Percentiles rank a stretch among this genome's conserved stretches.
Conservation (phyloP, 495 filamentous ascomycete species). For the Recurvomyces mirabilis region DNA sequence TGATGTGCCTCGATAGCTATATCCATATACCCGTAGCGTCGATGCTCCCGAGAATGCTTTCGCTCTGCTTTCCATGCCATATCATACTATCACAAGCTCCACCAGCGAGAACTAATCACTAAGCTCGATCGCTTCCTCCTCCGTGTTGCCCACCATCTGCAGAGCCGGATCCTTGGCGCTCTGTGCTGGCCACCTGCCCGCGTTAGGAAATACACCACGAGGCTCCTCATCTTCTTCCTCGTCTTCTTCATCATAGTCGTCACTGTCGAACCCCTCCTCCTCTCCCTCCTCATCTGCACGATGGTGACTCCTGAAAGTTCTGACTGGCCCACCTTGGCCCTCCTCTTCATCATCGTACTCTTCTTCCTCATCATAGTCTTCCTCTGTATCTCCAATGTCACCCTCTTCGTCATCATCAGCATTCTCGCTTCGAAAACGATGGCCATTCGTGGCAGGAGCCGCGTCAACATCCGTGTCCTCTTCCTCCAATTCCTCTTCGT, state of each 20-base stretch:
- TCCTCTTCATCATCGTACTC: slow-evolving; percentile 18
- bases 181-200: background rate
- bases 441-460: background rate
- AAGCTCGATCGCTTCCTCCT: slow-evolving; percentile 25
- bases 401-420: slow-evolving; percentile 5
- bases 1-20: too few relatives aligned
- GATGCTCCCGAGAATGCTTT: too few relatives aligned
- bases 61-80: too few relatives aligned
- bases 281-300: slow-evolving; percentile 12
- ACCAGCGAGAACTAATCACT: slow-evolving; percentile 19
- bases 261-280: slow-evolving; percentile 15
- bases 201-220: background rate
- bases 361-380: slow-evolving; percentile 13
- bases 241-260: slow-evolving; percentile 9
- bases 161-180: slow-evolving; percentile 1
- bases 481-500: slow-evolving; percentile 3
- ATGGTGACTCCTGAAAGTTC: background rate
- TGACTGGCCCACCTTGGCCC: slow-evolving; percentile 9
- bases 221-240: slow-evolving; percentile 4
- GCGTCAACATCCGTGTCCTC: background rate
- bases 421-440: too few relatives aligned
- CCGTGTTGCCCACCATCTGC: slow-evolving; percentile 7
- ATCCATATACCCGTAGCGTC: too few relatives aligned
- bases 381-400: slow-evolving; percentile 4
- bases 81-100: too few relatives aligned